phyloP scores from a whole-genome alignment of 176 grass and related monocot genomes.

The Musa schizocarpa region DNA sequence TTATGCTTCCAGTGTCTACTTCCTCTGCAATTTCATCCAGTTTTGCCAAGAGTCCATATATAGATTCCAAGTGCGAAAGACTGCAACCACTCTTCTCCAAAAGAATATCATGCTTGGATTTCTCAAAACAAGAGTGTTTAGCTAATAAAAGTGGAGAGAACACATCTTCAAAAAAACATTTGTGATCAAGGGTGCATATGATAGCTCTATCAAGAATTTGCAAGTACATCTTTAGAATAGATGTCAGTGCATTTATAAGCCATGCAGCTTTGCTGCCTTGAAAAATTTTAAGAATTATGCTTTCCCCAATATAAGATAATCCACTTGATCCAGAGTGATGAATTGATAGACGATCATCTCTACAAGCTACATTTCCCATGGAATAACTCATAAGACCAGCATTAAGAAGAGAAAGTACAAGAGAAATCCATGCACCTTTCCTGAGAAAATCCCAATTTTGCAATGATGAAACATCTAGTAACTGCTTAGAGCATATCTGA shows the following conservation, averaged over 20 bases:
- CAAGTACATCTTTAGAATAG: conserved; percentile 62
- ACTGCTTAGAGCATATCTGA: conserved; percentile 44
- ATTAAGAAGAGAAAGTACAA: conserved; percentile 66
- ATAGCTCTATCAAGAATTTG: conserved; percentile 40
- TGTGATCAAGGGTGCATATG: conserved; percentile 41
- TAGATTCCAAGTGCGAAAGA: conserved; percentile 41
- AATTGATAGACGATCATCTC: conserved; percentile 6
- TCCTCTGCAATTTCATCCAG: conserved; percentile 48
- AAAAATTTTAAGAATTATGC: conserved; percentile 39
- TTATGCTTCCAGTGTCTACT: conserved; percentile 32
- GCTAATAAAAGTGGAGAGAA: conserved; percentile 58
- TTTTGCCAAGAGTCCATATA: conserved; percentile 52
- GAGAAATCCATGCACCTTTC: conserved; percentile 59
- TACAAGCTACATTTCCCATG: conserved; percentile 19
- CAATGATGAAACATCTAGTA: conserved; percentile 25
- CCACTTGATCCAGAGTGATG: conserved; percentile 19
- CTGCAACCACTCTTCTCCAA: conserved; percentile 47
- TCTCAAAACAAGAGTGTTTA: conserved; percentile 64
- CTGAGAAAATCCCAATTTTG: conserved; percentile 64
- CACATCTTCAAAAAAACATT: conserved; percentile 30
- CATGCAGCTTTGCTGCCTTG: conserved; percentile 25
- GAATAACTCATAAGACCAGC: conserved; percentile 34
- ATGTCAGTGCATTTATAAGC: conserved; percentile 48
- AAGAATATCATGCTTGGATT: conserved; percentile 48
- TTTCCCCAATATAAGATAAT: conserved; percentile 35